Conservation (phyloP, 108 stramenopile genomes). For the Skeletonema grethae region DNA sequence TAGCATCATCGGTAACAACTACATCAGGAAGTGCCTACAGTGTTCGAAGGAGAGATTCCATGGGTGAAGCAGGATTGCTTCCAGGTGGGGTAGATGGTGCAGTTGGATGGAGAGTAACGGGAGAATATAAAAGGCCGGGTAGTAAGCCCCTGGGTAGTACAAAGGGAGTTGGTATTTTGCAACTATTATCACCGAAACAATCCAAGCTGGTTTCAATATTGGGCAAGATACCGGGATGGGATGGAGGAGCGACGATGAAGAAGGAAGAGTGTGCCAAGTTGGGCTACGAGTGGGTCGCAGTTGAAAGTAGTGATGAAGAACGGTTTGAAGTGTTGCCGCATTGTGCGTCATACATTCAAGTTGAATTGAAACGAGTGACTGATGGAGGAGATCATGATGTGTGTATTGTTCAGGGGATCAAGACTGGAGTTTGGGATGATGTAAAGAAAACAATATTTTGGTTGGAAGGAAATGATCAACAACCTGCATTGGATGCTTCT, state of each 20-base stretch:
- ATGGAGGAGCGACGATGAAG: slow-evolving; percentile 37
- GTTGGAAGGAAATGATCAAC: slow-evolving; percentile 24
- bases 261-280: slow-evolving; percentile 36
- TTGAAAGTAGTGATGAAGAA: slow-evolving; percentile 17
- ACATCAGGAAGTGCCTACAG: slow-evolving; percentile 1
- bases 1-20: slow-evolving; percentile 29
- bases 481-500: slow-evolving; percentile 42
- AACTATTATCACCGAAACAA: slow-evolving; percentile 53
- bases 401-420: slow-evolving; percentile 54
- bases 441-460: slow-evolving; percentile 23
- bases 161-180: slow-evolving; percentile 52
- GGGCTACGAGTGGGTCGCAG: slow-evolving; percentile 45
- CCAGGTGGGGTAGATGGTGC: slow-evolving; percentile 8
- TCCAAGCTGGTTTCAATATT: slow-evolving; percentile 51
- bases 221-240: slow-evolving; percentile 60
- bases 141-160: not conserved
- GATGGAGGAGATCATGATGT: slow-evolving; percentile 74
- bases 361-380: slow-evolving; percentile 39
- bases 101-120: slow-evolving; percentile 15
- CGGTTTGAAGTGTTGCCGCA: slow-evolving; percentile 55
- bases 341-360: slow-evolving; percentile 57
- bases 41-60: slow-evolving; percentile 13
- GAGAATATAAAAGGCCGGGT: slow-evolving; percentile 1
- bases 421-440: slow-evolving; percentile 55
- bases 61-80: slow-evolving; percentile 24